phyloP scores from a whole-genome alignment of 495 filamentous ascomycete genomes.

The Rostrohypoxylon terebratum region DNA sequence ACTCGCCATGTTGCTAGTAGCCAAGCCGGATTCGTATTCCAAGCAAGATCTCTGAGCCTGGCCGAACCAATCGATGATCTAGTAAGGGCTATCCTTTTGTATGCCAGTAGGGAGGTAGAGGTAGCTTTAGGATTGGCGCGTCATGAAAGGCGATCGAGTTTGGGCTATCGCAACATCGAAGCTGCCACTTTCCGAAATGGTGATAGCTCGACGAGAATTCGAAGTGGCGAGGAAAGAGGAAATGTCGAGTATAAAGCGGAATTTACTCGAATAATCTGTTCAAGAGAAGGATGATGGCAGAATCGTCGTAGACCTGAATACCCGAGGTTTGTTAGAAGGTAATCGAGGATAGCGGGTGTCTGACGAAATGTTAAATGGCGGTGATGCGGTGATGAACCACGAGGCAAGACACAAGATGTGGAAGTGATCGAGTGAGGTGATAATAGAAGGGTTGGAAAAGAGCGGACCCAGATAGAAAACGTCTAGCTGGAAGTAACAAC shows the following conservation, averaged over 20 bases:
- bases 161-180: constrained; percentile 34
- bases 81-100: constrained; percentile 7
- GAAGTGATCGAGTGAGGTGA: neutral
- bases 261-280: neutral
- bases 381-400: constrained; percentile 21
- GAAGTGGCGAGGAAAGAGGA: neutral
- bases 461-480: constrained; percentile 18
- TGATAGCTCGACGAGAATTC: neutral
- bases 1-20: constrained; percentile 10
- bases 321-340: neutral
- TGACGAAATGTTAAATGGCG: constrained; percentile 27
- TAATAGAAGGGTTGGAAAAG: constrained; percentile 11
- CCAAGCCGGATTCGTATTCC: constrained; percentile 14
- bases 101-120: neutral
- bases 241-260: neutral
- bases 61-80: neutral
- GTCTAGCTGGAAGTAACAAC: constrained; percentile 18
- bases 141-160: constrained; percentile 44
- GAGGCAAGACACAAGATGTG: neutral
- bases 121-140: constrained; percentile 25
- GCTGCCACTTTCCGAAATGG: constrained; percentile 5
- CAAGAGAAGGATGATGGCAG: neutral
- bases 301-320: neutral
- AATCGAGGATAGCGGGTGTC: constrained; percentile 27
- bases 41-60: constrained; percentile 5